A percentile compares a stretch with the other conserved stretches of the same genome.
phyloP scores from a whole-genome alignment of 208 protist species.

The Leishmania gerbilli region DNA sequence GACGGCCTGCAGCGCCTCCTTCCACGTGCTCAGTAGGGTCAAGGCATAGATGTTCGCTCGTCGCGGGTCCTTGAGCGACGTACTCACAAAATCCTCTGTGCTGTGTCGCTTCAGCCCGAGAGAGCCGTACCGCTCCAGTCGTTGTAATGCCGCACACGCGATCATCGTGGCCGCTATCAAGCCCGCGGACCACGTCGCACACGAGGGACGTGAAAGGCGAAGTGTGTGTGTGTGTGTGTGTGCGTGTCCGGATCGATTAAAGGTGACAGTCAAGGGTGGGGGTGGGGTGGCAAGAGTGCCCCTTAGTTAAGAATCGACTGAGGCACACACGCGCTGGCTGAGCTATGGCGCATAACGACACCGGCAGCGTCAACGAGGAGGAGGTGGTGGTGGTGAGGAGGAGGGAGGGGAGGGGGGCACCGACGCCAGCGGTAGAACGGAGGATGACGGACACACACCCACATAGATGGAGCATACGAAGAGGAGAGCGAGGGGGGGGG shows the following conservation, averaged over 20 bases:
- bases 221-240: too few relatives aligned
- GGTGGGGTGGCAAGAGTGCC: neutral
- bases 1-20: conserved; percentile 42
- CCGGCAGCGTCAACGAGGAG: neutral
- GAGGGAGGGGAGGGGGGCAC: neutral
- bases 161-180: conserved; percentile 45
- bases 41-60: conserved; percentile 81
- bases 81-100: conserved; percentile 70
- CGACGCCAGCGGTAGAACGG: neutral
- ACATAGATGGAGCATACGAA: neutral
- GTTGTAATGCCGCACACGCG: conserved; percentile 83
- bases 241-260: neutral
- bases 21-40: conserved; percentile 79
- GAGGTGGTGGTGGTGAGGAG: neutral
- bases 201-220: neutral
- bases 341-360: neutral
- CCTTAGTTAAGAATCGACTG: neutral
- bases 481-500: too few relatives aligned
- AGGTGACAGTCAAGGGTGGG: neutral
- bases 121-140: conserved; percentile 86
- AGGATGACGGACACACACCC: neutral
- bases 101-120: conserved; percentile 77
- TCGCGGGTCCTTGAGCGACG: conserved; percentile 73
- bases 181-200: neutral
- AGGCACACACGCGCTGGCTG: neutral